Conservation (phyloP, 768 basidiomycete species). For the Leccinum sublutescens region DNA sequence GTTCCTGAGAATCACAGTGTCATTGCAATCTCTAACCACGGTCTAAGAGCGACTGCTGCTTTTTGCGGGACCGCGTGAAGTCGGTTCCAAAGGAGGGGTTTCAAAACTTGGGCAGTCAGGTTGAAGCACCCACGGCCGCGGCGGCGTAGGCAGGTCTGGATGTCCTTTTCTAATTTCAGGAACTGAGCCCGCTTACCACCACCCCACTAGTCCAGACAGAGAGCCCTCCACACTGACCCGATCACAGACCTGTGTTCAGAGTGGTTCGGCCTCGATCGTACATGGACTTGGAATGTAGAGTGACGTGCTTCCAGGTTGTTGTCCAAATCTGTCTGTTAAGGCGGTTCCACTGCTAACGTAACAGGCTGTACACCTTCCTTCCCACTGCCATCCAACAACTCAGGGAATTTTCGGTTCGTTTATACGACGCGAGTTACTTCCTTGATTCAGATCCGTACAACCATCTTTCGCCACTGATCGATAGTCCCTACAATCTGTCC, state of each 20-base stretch:
- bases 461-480: conserved; percentile 13
- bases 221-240: not conserved
- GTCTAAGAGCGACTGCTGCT: not conserved
- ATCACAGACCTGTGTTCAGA: not conserved
- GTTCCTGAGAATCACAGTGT: conserved; percentile 22
- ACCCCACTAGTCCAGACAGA: not conserved
- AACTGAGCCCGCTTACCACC: conserved; percentile 2
- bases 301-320: not conserved
- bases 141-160: not conserved
- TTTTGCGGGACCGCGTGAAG: conserved; percentile 19
- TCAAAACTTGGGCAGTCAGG: conserved; percentile 1
- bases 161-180: conserved; percentile 3
- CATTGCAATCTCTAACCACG: not conserved
- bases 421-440: conserved; percentile 14
- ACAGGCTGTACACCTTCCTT: conserved; percentile 22
- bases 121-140: not conserved
- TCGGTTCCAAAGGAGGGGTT: conserved; percentile 7
- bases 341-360: conserved; percentile 33
- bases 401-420: conserved; percentile 17
- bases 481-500: conserved; percentile 13
- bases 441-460: conserved; percentile 17
- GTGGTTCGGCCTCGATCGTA: not conserved
- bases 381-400: conserved; percentile 17
- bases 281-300: not conserved
- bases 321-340: conserved; percentile 17